A percentile compares a stretch with the other conserved stretches of the same genome.
Evolutionary conservation across 345 rosid species (phyloP).

Genomic region (Eucalyptus regnans): DNA sequence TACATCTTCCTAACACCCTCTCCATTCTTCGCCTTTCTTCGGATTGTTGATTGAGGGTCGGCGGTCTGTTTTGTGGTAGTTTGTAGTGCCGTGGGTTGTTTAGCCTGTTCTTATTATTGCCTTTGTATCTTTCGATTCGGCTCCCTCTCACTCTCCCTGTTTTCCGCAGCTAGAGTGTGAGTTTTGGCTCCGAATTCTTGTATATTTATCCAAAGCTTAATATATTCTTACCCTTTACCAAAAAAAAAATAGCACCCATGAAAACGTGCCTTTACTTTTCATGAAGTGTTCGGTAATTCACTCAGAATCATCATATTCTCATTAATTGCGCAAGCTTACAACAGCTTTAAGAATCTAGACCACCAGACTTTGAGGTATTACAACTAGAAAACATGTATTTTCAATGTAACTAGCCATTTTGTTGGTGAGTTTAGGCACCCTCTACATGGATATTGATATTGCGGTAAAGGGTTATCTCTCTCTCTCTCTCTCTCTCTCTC

Average conservation of each 20-base stretch:
- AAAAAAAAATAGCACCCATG: background rate
- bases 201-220: too few relatives aligned
- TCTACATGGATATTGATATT: background rate
- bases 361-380: background rate
- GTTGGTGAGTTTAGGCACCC: background rate
- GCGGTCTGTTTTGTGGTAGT: too few relatives aligned
- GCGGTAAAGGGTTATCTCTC: background rate
- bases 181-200: too few relatives aligned
- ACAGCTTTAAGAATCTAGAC: background rate
- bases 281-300: background rate
- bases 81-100: too few relatives aligned
- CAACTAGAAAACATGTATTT: background rate
- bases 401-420: background rate
- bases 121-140: too few relatives aligned
- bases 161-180: too few relatives aligned
- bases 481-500: background rate
- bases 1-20: too few relatives aligned
- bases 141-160: too few relatives aligned
- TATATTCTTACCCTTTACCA: too few relatives aligned
- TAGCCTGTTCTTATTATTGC: too few relatives aligned
- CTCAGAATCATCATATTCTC: background rate
- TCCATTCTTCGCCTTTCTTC: too few relatives aligned
- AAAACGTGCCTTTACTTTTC: background rate
- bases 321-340: background rate
- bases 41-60: too few relatives aligned